Evolutionary conservation across 176 grass and related monocot genomes (phyloP).

Genomic region (Tillandsia leiboldiana): DNA sequence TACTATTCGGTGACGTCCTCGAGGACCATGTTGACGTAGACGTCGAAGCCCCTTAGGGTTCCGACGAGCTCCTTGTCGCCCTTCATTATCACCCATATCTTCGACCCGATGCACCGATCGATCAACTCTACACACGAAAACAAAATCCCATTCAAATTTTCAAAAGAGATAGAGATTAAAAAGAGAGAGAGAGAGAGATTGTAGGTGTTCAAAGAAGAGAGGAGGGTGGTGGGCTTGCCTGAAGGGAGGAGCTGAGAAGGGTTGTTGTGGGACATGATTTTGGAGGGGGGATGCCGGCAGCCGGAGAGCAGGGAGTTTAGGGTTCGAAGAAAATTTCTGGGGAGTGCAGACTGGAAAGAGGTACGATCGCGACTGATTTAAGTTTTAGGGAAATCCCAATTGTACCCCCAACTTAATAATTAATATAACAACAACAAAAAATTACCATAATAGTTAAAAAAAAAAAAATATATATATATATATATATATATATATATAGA

Average conservation of each 20-base stretch:
- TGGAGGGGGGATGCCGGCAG: no score
- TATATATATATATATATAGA: no score
- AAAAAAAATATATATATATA: no score
- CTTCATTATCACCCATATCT: conserved; percentile 99
- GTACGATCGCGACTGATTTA: no score
- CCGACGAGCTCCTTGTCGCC: conserved; percentile 98
- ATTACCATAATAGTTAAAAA: no score
- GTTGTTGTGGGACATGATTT: conserved; percentile 60
- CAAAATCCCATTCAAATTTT: neutral
- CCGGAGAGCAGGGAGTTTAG: no score
- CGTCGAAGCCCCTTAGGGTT: conserved; percentile 86
- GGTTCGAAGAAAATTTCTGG: no score
- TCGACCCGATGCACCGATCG: conserved; percentile 93
- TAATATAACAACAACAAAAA: no score
- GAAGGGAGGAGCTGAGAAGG: conserved; percentile 95
- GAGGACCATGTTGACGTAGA: conserved; percentile 99
- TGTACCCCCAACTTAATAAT: no score
- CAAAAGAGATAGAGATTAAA: neutral
- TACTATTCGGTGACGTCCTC: conserved; percentile 99
- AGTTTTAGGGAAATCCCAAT: no score
- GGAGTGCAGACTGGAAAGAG: no score
- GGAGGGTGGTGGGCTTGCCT: conserved; percentile 24
- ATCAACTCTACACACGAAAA: conserved; percentile 55
- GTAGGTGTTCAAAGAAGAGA: neutral
- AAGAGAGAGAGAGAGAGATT: neutral